Conservation (phyloP, 176 grass and related monocot genomes). For the Cocos nucifera region DNA sequence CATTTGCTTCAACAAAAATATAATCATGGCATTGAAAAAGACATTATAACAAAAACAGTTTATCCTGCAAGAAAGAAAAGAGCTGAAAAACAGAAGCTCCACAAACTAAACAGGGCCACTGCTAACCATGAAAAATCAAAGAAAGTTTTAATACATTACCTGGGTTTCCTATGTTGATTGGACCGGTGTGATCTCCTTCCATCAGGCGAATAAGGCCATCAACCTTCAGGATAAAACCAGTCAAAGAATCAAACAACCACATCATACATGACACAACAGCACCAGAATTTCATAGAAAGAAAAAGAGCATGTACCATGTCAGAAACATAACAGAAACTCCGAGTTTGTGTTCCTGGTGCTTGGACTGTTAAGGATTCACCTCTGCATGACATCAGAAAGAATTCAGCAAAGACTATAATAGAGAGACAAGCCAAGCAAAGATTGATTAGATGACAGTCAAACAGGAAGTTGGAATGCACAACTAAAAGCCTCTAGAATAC, state of each 20-base stretch:
- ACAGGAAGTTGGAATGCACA: too few relatives aligned
- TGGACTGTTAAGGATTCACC: slow-evolving; percentile 86
- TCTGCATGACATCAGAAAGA: slow-evolving; percentile 23
- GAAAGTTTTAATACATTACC: neutral
- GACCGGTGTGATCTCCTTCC: slow-evolving; percentile 6
- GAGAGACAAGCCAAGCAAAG: too few relatives aligned
- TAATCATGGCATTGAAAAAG: too few relatives aligned
- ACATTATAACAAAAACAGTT: too few relatives aligned
- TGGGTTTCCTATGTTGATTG: slow-evolving; percentile 14
- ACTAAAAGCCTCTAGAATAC: too few relatives aligned
- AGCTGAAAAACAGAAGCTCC: too few relatives aligned
- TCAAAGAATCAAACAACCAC: neutral
- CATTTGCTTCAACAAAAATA: too few relatives aligned
- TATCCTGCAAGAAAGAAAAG: too few relatives aligned
- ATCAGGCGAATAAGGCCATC: slow-evolving; percentile 70
- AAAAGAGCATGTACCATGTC: slow-evolving; percentile 60
- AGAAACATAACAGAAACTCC: slow-evolving; percentile 96
- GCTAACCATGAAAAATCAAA: too few relatives aligned
- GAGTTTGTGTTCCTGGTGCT: slow-evolving; percentile 95
- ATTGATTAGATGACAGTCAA: too few relatives aligned
- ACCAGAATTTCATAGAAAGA: neutral
- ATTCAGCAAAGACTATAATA: neutral
- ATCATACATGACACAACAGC: slow-evolving; percentile 2
- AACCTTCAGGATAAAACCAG: too few relatives aligned
- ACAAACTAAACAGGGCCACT: too few relatives aligned